Evolutionary conservation across 1,139 yeast species (phyloP), one percentile per base, ranked within the genome.

Genomic region (Geotrichum bryndzae): DNA sequence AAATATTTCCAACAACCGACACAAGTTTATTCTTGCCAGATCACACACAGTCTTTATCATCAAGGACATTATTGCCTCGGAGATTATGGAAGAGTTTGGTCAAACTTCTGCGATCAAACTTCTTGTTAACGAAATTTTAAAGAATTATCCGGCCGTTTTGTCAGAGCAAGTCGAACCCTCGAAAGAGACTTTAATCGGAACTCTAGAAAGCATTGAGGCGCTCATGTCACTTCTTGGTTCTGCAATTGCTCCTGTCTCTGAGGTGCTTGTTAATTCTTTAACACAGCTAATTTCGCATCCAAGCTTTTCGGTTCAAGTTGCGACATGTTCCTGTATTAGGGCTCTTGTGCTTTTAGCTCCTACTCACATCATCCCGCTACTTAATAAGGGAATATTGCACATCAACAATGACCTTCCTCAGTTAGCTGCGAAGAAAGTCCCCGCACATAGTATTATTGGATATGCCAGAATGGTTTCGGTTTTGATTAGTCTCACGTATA

Each of bases 21-120:
- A 69, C 61, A 66, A 68, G 50, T 60, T 61, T 29, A 58, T 69
- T 55, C 63, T 69, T 33, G 71, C 73, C 1, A 64, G 72, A 35
- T 61, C 69, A 13, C 75, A 74, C 56, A 68, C 70, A 2, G 56
- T 60, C 23, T 70, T 71, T 54, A 58, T 74, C 52, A 65, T 74
- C 33, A 68, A 70, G 48, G 69, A 70, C 23, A 65, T 72, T 13
- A 63, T 74, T 27, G 69, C 72, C 1, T 63, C 60, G 27, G 69
- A 70, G 54, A 54, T 71, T 31, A 66, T 74, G 27, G 77, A 76
- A 15, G 77, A 74, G 59, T 64, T 67, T 51, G 75, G 76, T 4
- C 74, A 73, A 60, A 56, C 72, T 31, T 57, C 68, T 3, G 74
- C 74, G 1, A 59, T 69, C n/a, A 70, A 69, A 56, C 51, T 66